Conservation (phyloP, 331 rosid species). For the Cydonia oblonga region DNA sequence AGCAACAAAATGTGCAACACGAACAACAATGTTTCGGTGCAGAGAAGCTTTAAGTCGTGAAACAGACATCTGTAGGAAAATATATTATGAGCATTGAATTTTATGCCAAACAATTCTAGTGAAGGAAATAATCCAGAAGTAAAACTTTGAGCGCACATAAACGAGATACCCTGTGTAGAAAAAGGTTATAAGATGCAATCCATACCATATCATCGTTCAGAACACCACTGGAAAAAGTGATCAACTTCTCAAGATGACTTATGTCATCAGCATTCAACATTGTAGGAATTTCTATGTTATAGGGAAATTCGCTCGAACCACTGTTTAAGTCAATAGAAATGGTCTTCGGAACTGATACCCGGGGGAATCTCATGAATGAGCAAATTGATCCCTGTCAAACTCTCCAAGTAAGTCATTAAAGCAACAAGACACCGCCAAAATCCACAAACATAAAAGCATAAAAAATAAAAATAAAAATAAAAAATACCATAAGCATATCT, state of each 20-base stretch:
- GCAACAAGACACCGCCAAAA: background rate
- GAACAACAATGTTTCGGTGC: conserved; percentile 50
- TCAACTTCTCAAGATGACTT: conserved; percentile 38
- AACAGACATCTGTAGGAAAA: conserved; percentile 37
- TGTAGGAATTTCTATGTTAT: conserved; percentile 27
- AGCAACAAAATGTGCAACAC: conserved; percentile 44
- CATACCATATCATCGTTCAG: conserved; percentile 28
- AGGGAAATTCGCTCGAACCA: conserved; percentile 22
- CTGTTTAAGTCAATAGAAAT: conserved; percentile 27
- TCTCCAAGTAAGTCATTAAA: conserved; percentile 15
- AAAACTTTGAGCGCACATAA: background rate
- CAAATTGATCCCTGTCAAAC: conserved; percentile 52
- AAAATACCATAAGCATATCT: conserved; percentile 42
- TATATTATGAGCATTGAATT: background rate
- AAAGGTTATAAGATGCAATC: background rate
- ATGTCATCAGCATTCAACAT: conserved; percentile 34
- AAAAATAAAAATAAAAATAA: too few species aligned
- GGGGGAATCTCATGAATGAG: conserved; percentile 70
- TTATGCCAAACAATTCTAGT: background rate
- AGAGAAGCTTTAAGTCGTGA: conserved; percentile 41
- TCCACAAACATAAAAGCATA: background rate
- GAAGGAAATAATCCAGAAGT: background rate
- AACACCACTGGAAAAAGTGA: conserved; percentile 32
- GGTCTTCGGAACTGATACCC: conserved; percentile 29
- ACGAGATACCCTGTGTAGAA: background rate